Evolutionary conservation across 23 red algal species (phyloP), one percentile per base, ranked within the genome.

Genomic region (Gracilaria caudata): DNA sequence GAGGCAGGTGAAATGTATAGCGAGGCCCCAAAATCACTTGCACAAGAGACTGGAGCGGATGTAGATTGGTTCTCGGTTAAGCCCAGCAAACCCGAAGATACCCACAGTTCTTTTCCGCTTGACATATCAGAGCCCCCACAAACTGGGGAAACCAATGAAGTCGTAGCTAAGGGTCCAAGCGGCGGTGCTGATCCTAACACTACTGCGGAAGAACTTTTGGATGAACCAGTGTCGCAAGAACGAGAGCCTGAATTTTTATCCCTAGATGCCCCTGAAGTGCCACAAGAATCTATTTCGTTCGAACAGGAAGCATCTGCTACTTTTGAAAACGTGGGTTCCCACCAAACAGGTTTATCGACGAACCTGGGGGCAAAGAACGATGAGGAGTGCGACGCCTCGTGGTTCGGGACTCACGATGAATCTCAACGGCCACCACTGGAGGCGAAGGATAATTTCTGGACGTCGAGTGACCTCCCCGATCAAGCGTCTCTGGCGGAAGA

Each of bases 21-120:
- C 40, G 39, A 30, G 1, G 70, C 3, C 5, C 11, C 63, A 35
- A 64, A 83, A 47, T 32, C 40, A 59, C n/a, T 60, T 24, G 76
- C 51, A 4, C 51, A 56, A 17, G 33, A 63, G 58, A 11, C 41
- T 40, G 64, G 46, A 6, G 64, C 65, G 37, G 82, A 55, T 38
- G 61, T 86, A 28, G 82, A 73, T 19, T 86, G 82, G 82, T 86
- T 86, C 46, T 86, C 82, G 8, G 45, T 37, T 28, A 26, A 72
- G 16, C 46, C 44, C 0, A 33, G 33, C 43, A 47, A 75, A 40
- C 6, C 37, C 28, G 39, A 75, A 14, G 40, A 75, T 6, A 24
- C 13, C 16, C n/a, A 12, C 33, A 17, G 25, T 24, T 1, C 37
- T 9, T 75, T 75, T 30, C 20, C 70, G 0, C 29, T 17, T 47